Conservation (phyloP, 192 early-diverging fungal species). For the Backusella westeae region DNA sequence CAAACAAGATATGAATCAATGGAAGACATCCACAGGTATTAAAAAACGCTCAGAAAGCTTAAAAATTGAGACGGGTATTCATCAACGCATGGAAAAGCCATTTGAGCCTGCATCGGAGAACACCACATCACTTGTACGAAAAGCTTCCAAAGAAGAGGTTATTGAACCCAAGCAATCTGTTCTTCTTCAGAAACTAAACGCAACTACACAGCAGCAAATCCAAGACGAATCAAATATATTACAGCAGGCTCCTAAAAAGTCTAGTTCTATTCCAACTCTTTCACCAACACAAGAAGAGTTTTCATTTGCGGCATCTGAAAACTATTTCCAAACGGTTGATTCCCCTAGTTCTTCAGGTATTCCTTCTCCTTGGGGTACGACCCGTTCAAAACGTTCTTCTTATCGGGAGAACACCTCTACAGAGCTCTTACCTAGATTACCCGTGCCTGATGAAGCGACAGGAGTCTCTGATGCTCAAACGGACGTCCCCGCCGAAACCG, state of each 20-base stretch:
- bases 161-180: background rate
- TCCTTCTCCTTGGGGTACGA: slow-evolving; percentile 16
- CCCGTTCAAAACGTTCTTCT: background rate
- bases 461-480: background rate
- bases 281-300: background rate
- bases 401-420: background rate
- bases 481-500: background rate
- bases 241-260: background rate
- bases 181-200: background rate
- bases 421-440: background rate
- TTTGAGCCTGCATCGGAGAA: background rate
- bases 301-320: slow-evolving; percentile 4
- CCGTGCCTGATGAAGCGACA: background rate
- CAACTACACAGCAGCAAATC: background rate
- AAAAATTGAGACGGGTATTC: background rate
- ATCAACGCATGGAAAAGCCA: slow-evolving; percentile 2
- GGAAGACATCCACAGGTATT: background rate
- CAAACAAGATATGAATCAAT: background rate
- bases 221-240: background rate
- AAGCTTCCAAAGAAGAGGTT: background rate
- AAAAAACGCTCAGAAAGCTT: background rate
- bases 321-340: background rate
- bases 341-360: slow-evolving; percentile 2
- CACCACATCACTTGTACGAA: background rate
- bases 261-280: background rate